Percentiles rank a stretch among this genome's conserved stretches.
phyloP scores from a whole-genome alignment of 2,329 filamentous ascomycete genomes.

The Calonectria montana region DNA sequence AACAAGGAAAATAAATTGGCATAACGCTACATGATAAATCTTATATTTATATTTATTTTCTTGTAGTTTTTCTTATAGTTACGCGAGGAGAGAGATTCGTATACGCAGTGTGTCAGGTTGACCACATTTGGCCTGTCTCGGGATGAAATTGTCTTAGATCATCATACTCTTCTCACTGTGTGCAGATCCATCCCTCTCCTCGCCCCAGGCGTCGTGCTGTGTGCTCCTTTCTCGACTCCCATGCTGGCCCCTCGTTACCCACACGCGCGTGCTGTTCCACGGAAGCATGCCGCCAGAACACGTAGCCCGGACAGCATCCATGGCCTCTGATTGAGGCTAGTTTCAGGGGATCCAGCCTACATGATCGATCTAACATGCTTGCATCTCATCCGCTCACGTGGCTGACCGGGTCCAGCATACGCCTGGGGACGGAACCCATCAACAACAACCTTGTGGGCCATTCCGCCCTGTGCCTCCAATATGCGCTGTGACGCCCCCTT shows the following conservation, averaged over 20 bases:
- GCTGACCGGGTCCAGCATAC: constrained; percentile 5
- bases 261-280: not conserved
- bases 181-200: not conserved
- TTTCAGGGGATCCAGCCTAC: constrained; percentile 7
- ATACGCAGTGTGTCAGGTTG: too few relatives aligned
- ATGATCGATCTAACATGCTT: constrained; percentile 22
- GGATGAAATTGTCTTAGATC: constrained; percentile 2
- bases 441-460: not conserved
- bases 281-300: not conserved
- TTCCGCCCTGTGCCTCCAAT: not conserved
- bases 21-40: too few relatives aligned
- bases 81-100: too few relatives aligned
- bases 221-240: not conserved
- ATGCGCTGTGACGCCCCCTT: constrained; percentile 1
- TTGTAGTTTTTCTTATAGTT: too few relatives aligned
- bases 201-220: not conserved
- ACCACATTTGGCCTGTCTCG: not conserved
- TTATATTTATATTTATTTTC: too few relatives aligned
- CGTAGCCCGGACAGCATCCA: not conserved
- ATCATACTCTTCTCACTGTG: not conserved
- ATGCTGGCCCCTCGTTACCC: not conserved
- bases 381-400: constrained; percentile 15
- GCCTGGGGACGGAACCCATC: not conserved
- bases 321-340: not conserved
- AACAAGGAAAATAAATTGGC: too few relatives aligned